These are phyloP conservation scores for Trametes sp. DNA, from an alignment of 1,284 basidiomycete species.

Conservation along the genomic window DNA sequence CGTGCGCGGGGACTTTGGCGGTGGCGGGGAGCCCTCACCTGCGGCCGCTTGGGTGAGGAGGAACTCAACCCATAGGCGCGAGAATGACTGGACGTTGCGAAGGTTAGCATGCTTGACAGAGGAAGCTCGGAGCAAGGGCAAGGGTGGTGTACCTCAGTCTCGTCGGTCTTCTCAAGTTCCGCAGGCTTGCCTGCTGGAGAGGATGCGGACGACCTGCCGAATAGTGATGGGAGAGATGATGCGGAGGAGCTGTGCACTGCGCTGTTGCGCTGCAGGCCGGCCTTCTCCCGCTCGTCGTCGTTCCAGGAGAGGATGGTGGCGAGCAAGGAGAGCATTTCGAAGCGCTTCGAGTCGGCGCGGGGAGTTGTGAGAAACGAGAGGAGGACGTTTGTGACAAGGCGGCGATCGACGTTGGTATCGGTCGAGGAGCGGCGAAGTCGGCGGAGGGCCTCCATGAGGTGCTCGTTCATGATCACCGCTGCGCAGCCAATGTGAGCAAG, in stretches of 20 bases:
- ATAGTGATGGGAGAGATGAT: slow-evolving; percentile 53
- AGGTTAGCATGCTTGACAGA: background rate
- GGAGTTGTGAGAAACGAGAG: slow-evolving; percentile 93
- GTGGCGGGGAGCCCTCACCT: slow-evolving; percentile 49
- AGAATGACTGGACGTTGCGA: slow-evolving; percentile 78
- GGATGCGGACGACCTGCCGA: slow-evolving; percentile 55
- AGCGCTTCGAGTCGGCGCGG: slow-evolving; percentile 92
- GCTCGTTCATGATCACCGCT: slow-evolving; percentile 97
- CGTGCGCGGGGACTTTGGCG: slow-evolving; percentile 40
- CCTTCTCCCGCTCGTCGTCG: slow-evolving; percentile 89
- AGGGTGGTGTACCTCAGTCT: slow-evolving; percentile 68
- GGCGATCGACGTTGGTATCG: slow-evolving; percentile 90
- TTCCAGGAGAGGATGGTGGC: slow-evolving; percentile 91
- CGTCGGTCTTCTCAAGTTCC: slow-evolving; percentile 77
- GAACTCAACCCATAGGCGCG: slow-evolving; percentile 95
- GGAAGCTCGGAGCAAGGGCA: background rate
- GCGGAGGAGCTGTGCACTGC: slow-evolving; percentile 29
- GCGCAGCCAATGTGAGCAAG: slow-evolving; percentile 21
- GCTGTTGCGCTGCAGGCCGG: slow-evolving; percentile 78
- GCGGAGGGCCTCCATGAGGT: slow-evolving; percentile 96
- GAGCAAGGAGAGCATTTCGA: slow-evolving; percentile 94
- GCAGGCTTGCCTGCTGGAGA: slow-evolving; percentile 55
- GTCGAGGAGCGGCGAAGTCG: slow-evolving; percentile 87
- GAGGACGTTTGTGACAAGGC: slow-evolving; percentile 94
- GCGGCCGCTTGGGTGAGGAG: slow-evolving; percentile 87